phyloP scores from a whole-genome alignment of 108 stramenopile species.

The Schizochytrium sp. region DNA sequence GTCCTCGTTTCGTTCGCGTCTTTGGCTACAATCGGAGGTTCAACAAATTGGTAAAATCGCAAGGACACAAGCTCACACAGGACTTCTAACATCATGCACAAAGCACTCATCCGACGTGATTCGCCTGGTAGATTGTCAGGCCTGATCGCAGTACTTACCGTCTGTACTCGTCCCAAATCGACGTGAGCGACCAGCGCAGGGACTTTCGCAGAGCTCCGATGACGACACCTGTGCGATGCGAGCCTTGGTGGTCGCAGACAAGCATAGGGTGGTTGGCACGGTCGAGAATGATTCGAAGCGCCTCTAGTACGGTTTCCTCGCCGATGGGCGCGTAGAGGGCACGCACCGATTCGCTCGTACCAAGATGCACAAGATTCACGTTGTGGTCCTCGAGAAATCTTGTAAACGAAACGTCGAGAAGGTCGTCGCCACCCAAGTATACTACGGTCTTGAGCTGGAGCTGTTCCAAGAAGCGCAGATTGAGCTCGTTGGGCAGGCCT shows the following conservation, averaged over 20 bases:
- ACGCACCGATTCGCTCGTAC: neutral
- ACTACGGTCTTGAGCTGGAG: neutral
- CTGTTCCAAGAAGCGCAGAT: neutral
- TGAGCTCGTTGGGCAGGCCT: neutral
- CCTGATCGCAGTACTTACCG: neutral
- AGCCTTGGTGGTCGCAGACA: conserved; percentile 1
- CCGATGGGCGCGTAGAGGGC: neutral
- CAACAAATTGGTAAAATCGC: too few species aligned
- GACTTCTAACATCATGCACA: too few species aligned
- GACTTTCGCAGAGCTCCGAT: neutral
- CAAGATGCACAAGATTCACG: neutral
- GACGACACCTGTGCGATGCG: neutral
- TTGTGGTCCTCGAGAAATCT: neutral
- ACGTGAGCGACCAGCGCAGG: neutral
- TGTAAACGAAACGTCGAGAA: neutral
- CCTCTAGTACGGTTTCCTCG: neutral
- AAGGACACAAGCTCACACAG: too few species aligned
- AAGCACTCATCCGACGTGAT: too few species aligned
- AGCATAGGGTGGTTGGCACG: neutral
- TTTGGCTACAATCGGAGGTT: too few species aligned
- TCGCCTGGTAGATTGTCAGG: too few species aligned
- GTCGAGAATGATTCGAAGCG: neutral
- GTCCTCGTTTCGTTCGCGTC: too few species aligned
- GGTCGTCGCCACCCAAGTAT: neutral
- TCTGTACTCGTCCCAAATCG: conserved; percentile 5